These are phyloP conservation scores for Lotmaria passim DNA, from an alignment of 208 protist genomes.

Conservation along the genomic window DNA sequence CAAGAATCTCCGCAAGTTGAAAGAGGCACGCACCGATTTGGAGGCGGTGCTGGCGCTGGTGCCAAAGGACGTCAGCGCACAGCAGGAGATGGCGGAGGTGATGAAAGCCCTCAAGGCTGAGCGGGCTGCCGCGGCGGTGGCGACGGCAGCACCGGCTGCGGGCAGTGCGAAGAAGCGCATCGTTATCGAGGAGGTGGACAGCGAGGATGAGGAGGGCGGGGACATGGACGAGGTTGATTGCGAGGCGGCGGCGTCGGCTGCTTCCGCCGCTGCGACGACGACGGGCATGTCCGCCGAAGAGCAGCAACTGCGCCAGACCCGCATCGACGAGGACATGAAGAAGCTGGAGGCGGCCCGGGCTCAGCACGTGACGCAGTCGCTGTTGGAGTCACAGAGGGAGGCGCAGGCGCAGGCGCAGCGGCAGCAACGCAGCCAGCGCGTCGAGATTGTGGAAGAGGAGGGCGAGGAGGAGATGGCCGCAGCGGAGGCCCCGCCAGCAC, in stretches of 20 bases:
- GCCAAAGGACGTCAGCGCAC: constrained; percentile 70
- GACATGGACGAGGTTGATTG: constrained; percentile 32
- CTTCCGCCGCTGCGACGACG: neutral
- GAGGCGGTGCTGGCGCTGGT: constrained; percentile 85
- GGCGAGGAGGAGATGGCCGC: constrained; percentile 19
- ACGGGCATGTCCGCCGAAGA: constrained; percentile 29
- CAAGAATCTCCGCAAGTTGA: constrained; percentile 82
- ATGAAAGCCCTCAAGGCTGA: constrained; percentile 76
- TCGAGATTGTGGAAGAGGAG: constrained; percentile 80
- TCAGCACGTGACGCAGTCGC: constrained; percentile 36
- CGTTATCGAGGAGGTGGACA: constrained; percentile 86
- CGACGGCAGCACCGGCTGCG: constrained; percentile 17
- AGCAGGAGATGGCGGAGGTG: constrained; percentile 71
- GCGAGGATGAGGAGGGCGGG: constrained; percentile 64
- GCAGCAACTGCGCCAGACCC: constrained; percentile 30
- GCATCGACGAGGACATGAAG: constrained; percentile 51
- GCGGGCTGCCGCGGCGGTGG: constrained; percentile 24
- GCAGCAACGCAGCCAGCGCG: constrained; percentile 52
- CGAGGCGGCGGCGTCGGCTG: constrained; percentile 1
- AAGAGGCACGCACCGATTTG: constrained; percentile 83
- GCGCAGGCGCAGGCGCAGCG: constrained; percentile 37
- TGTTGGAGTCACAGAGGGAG: constrained; percentile 35
- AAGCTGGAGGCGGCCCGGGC: constrained; percentile 34
- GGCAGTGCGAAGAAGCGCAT: constrained; percentile 65
- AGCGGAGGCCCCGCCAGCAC: neutral